Evolutionary conservation across 345 rosid genomes (phyloP), one percentile per base, ranked within the genome.

Genomic region (Limnanthes douglasii): DNA sequence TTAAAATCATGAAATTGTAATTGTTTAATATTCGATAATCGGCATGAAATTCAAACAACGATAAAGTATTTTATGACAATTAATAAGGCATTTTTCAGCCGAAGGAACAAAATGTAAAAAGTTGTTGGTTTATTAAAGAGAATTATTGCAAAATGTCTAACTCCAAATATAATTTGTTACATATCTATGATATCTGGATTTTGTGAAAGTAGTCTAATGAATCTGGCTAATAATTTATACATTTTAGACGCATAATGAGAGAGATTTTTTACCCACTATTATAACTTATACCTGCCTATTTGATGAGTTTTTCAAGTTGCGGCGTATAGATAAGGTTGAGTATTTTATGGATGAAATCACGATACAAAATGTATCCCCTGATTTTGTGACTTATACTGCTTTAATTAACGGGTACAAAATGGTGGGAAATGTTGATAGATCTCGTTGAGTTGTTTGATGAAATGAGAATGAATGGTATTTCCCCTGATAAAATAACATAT

Each of bases 221-320:
- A 37, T 25, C 61, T 11, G 47, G 78, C 73, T 42, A 36, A 48
- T 53, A 42, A 32, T 8, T 23, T 70, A 18, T 61, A 50, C 23
- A n/a, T n/a, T n/a, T n/a, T 20, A 18, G 9, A 38, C 59, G 25
- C 70, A 67, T 72, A 28, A 14, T 28, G 17, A 4, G 11, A 37
- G 15, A 43, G 66, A 57, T 13, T 46, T 40, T 28, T 11, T 22
- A 21, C 68, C 73, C 22, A 70, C 51, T 37, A 59, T 64, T 37
- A 49, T 46, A 21, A 67, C 75, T 31, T 74, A 61, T 41, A 70
- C 72, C 21, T 56, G 70, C 42, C 44, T 74, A 34, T 57, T 70
- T 36, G 59, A 56, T 53, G 78, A 75, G 12, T 64, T 50, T 45
- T 68, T 37, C 42, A 62, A 61, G 48, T 14, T 44, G 41, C 21